Percentiles rank a stretch among this genome's conserved stretches.
Conservation (phyloP, 2,329 filamentous ascomycete genomes). For the Hypoxylon sp. region DNA sequence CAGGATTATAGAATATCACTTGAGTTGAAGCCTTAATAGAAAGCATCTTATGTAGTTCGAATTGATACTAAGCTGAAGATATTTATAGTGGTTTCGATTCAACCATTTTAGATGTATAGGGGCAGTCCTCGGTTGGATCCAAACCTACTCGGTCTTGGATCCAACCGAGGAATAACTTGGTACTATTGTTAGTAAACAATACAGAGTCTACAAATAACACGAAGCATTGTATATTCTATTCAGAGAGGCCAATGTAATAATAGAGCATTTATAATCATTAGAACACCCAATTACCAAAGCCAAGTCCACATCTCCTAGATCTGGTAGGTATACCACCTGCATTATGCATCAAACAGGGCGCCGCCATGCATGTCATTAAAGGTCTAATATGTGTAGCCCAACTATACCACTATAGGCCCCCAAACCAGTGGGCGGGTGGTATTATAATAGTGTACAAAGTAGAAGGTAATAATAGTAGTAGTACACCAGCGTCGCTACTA, state of each 20-base stretch:
- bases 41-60: not conserved
- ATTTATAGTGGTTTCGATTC: not conserved
- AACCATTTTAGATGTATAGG: not conserved
- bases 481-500: slow-evolving; percentile 40
- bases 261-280: slow-evolving; percentile 20
- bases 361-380: slow-evolving; percentile 37
- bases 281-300: slow-evolving; percentile 21
- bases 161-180: not conserved
- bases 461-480: slow-evolving; percentile 25
- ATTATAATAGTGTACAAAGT: slow-evolving; percentile 48
- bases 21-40: not conserved
- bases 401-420: slow-evolving; percentile 24
- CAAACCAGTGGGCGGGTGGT: slow-evolving; percentile 22
- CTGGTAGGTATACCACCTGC: slow-evolving; percentile 18
- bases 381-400: slow-evolving; percentile 43
- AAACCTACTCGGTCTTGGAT: slow-evolving; percentile 32
- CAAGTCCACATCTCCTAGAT: slow-evolving; percentile 12
- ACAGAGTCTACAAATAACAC: not conserved
- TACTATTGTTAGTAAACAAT: slow-evolving; percentile 6
- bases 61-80: not conserved
- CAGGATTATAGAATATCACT: not conserved
- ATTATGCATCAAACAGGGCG: slow-evolving; percentile 29
- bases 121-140: slow-evolving; percentile 35
- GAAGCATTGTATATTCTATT: not conserved
- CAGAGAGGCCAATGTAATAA: not conserved